phyloP scores from a whole-genome alignment of 257 asterid species.

The Solanum chaucha region DNA sequence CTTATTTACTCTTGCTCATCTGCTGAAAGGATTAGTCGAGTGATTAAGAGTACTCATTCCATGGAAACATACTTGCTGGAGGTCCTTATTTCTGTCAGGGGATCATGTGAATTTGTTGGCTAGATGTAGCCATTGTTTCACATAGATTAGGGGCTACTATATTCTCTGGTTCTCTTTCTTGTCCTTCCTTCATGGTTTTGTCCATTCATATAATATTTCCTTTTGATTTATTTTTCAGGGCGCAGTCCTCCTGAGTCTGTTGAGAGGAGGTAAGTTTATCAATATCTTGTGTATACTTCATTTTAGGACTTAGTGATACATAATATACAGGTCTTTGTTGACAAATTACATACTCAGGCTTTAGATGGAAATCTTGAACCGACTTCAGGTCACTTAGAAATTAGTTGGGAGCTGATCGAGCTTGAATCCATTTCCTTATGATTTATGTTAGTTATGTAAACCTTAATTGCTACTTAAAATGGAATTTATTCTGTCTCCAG shows the following conservation, averaged over 20 bases:
- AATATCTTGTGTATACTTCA: not conserved
- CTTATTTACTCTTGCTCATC: not conserved
- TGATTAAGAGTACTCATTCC: not conserved
- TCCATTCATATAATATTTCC: not conserved
- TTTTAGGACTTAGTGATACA: not conserved
- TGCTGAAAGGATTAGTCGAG: not conserved
- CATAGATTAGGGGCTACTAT: not conserved
- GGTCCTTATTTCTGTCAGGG: not conserved
- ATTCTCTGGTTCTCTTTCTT: not conserved
- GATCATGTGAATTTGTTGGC: not conserved
- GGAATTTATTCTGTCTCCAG: not conserved
- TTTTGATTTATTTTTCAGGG: slow-evolving; percentile 29
- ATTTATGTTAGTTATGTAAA: not conserved
- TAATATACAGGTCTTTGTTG: not conserved
- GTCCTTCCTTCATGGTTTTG: not conserved
- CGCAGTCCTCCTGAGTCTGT: slow-evolving; percentile 39
- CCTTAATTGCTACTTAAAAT: not conserved
- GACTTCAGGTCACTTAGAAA: not conserved
- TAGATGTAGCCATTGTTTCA: not conserved
- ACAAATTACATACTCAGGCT: not conserved
- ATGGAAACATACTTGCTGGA: not conserved
- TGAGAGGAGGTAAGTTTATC: slow-evolving; percentile 43
- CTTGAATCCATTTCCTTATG: not conserved
- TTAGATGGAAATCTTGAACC: not conserved
- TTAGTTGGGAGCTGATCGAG: not conserved